A percentile compares a stretch with the other conserved stretches of the same genome.
Conservation (phyloP, 495 filamentous ascomycete genomes). For the Aspergillus wentii region DNA sequence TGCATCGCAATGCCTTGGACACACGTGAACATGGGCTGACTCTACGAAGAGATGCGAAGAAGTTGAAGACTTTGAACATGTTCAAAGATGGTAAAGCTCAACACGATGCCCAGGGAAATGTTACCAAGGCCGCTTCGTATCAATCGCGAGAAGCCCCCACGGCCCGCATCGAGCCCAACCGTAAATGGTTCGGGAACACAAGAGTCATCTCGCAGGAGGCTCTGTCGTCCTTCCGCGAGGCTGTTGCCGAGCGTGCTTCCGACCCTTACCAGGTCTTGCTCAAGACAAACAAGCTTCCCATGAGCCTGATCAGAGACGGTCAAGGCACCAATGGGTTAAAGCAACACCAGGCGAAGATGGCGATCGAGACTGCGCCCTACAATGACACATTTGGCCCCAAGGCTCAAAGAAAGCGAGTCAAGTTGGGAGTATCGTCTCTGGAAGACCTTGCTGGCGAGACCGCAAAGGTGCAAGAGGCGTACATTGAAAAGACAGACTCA, state of each 20-base stretch:
- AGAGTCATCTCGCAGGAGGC: constrained; percentile 66
- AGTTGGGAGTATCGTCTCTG: constrained; percentile 73
- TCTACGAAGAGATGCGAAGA: constrained; percentile 65
- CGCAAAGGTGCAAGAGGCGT: constrained; percentile 69
- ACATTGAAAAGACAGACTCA: constrained; percentile 72
- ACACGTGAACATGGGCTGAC: constrained; percentile 12
- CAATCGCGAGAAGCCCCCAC: constrained; percentile 74
- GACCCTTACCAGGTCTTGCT: constrained; percentile 91
- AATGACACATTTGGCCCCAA: constrained; percentile 91
- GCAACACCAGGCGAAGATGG: constrained; percentile 91
- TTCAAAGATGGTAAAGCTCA: constrained; percentile 76
- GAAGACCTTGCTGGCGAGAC: constrained; percentile 79
- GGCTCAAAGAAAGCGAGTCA: constrained; percentile 84
- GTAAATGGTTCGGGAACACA: constrained; percentile 79
- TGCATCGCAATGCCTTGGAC: not conserved
- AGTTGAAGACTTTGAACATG: constrained; percentile 79
- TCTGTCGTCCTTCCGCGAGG: constrained; percentile 79
- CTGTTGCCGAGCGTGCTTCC: constrained; percentile 80
- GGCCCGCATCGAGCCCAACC: constrained; percentile 88
- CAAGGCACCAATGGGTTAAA: constrained; percentile 70
- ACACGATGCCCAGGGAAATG: constrained; percentile 68
- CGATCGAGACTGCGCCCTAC: constrained; percentile 81
- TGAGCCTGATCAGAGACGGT: constrained; percentile 71
- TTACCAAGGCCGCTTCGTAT: constrained; percentile 79
- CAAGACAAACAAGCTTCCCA: constrained; percentile 90